Evolutionary conservation across 768 basidiomycete species (phyloP).

Genomic region (Lactarius quietus): DNA sequence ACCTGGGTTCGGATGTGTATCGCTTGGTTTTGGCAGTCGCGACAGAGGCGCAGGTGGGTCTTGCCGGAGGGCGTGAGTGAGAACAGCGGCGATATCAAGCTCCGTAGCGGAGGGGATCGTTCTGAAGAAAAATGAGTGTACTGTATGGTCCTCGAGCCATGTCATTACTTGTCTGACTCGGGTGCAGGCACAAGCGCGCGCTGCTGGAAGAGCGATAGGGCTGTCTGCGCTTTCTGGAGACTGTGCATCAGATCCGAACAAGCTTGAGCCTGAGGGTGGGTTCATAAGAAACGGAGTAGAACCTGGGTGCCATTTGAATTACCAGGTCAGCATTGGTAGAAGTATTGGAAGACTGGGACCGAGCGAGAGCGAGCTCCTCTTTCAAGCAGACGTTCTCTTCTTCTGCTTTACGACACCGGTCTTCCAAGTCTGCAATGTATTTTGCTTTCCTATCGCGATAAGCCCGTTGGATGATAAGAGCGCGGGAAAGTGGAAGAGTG

Average conservation of each 20-base stretch:
- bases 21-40: not conserved
- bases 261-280: constrained; percentile 2
- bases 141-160: not conserved
- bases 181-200: not conserved
- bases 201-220: constrained; percentile 14
- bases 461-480: constrained; percentile 21
- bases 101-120: constrained; percentile 14
- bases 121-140: constrained; percentile 7
- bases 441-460: constrained; percentile 26
- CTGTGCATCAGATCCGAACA: constrained; percentile 23
- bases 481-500: constrained; percentile 21
- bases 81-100: constrained; percentile 21
- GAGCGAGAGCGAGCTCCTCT: constrained; percentile 17
- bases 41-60: not conserved
- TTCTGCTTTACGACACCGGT: constrained; percentile 22
- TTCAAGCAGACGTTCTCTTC: constrained; percentile 21
- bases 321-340: constrained; percentile 15
- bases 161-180: constrained; percentile 6
- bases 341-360: constrained; percentile 10
- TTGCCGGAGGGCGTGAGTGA: constrained; percentile 16
- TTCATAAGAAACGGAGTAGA: not conserved
- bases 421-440: constrained; percentile 22
- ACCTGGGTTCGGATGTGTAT: not conserved
- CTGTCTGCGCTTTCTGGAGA: constrained; percentile 15
- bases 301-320: not conserved